These are phyloP conservation scores for Plasmopara muralis DNA, from an alignment of 352 stramenopile genomes.

Conservation along the genomic window DNA sequence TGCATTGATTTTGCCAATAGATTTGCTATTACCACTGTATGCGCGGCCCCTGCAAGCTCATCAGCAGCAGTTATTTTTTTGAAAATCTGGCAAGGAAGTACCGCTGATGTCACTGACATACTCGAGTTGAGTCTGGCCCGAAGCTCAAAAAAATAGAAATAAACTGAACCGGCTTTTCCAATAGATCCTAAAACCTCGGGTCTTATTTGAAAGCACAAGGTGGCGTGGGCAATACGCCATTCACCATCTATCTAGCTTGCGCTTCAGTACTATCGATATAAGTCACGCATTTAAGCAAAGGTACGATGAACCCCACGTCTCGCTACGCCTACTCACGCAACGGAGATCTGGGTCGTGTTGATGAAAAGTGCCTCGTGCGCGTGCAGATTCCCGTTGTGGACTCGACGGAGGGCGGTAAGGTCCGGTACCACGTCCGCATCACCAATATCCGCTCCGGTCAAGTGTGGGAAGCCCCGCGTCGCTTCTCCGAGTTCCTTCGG, in stretches of 20 bases:
- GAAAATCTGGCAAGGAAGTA: neutral
- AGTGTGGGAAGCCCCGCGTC: constrained; percentile 60
- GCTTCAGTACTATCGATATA: no score
- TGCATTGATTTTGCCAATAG: no score
- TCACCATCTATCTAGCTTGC: constrained; percentile 20
- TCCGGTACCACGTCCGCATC: constrained; percentile 64
- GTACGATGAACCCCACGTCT: constrained; percentile 34
- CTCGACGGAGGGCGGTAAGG: constrained; percentile 34
- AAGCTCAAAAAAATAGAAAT: neutral
- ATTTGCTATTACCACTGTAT: no score
- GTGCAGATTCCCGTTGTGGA: constrained; percentile 52
- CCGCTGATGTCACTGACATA: neutral
- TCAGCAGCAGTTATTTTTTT: neutral
- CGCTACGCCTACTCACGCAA: constrained; percentile 83
- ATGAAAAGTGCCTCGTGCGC: constrained; percentile 67
- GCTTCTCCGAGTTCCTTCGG: constrained; percentile 79
- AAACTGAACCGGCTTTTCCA: neutral
- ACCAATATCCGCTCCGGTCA: constrained; percentile 61
- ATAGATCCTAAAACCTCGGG: neutral
- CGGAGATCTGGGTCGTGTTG: constrained; percentile 45
- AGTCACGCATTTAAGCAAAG: constrained; percentile 2
- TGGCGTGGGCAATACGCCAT: constrained; percentile 7
- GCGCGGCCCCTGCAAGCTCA: no score
- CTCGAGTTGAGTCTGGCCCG: no score
- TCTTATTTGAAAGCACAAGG: neutral